Percentiles rank a stretch among this genome's conserved stretches.
These are phyloP conservation scores for Wakefieldia striispora DNA, from an alignment of 768 basidiomycete genomes.

Conservation along the genomic window DNA sequence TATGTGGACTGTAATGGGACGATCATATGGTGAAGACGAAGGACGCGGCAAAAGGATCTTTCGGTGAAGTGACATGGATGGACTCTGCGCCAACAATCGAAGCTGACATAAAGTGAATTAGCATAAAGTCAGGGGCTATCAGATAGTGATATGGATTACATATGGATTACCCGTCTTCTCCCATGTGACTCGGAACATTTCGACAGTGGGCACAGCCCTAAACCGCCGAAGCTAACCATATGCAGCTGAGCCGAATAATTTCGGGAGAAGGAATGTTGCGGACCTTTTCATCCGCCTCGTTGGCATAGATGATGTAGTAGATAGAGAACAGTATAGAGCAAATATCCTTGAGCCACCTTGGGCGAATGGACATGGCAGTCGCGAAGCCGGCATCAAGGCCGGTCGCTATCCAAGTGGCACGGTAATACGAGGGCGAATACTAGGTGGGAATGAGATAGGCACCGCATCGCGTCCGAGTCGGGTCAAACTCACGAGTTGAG, in stretches of 20 bases:
- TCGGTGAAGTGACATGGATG: slow-evolving; percentile 60
- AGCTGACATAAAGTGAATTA: slow-evolving; percentile 45
- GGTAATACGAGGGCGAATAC: slow-evolving; percentile 93
- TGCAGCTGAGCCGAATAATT: not conserved
- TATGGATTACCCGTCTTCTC: slow-evolving; percentile 95
- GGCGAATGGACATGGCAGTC: slow-evolving; percentile 89
- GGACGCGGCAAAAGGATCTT: slow-evolving; percentile 86
- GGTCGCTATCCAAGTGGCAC: slow-evolving; percentile 92
- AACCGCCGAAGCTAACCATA: slow-evolving; percentile 75
- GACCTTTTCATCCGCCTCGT: slow-evolving; percentile 96
- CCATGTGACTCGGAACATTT: slow-evolving; percentile 96
- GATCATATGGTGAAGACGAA: slow-evolving; percentile 65
- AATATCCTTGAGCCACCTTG: slow-evolving; percentile 88
- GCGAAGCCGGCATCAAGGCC: slow-evolving; percentile 98
- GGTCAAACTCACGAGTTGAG: slow-evolving; percentile 63
- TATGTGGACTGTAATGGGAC: slow-evolving; percentile 80
- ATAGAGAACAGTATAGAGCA: slow-evolving; percentile 80
- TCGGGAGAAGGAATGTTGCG: slow-evolving; percentile 12
- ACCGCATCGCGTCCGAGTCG: not conserved
- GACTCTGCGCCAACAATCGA: slow-evolving; percentile 54
- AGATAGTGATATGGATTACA: slow-evolving; percentile 42
- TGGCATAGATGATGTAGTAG: slow-evolving; percentile 88
- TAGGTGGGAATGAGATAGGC: slow-evolving; percentile 28
- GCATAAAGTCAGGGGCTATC: slow-evolving; percentile 4
- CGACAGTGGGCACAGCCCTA: slow-evolving; percentile 90